Evolutionary conservation across 768 basidiomycete genomes (phyloP).

Genomic region (Sporobolomyces roseus): DNA sequence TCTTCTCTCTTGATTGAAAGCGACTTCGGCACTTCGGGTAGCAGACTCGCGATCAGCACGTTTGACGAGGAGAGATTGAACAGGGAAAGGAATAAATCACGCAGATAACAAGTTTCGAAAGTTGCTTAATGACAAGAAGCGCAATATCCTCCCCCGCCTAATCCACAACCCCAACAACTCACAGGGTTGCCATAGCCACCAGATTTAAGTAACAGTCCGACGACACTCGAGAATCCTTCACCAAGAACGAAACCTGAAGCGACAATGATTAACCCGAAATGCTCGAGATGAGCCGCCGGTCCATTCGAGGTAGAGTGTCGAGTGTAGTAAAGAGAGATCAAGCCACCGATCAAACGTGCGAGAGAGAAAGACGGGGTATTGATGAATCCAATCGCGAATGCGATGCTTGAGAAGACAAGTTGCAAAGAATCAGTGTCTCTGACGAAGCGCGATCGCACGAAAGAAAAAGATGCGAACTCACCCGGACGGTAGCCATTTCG

Average conservation of each 20-base stretch:
- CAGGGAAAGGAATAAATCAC: too few species aligned
- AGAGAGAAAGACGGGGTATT: slow-evolving; percentile 94
- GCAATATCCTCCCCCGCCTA: slow-evolving; percentile 40
- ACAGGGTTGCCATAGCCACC: slow-evolving; percentile 63
- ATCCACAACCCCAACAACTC: slow-evolving; percentile 79
- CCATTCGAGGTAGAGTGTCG: slow-evolving; percentile 52
- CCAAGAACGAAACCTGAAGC: slow-evolving; percentile 95
- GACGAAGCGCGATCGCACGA: too few species aligned
- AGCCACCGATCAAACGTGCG: slow-evolving; percentile 81
- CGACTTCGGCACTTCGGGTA: too few species aligned
- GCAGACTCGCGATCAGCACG: too few species aligned
- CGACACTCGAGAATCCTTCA: slow-evolving; percentile 82
- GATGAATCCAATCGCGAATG: slow-evolving; percentile 60
- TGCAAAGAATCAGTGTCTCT: neutral
- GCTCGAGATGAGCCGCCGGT: slow-evolving; percentile 35
- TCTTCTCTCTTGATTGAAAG: too few species aligned
- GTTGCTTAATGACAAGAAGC: slow-evolving; percentile 16
- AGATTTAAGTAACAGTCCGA: slow-evolving; percentile 69
- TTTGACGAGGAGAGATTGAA: too few species aligned
- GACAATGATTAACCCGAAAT: slow-evolving; percentile 72
- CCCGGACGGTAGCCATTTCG: slow-evolving; percentile 36
- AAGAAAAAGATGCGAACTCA: slow-evolving; percentile 47
- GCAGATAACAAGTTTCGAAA: too few species aligned
- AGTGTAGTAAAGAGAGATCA: slow-evolving; percentile 66
- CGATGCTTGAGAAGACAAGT: slow-evolving; percentile 10